These are phyloP conservation scores for Stereum hirsutum DNA, from an alignment of 1,284 basidiomycete species.

Conservation along the genomic window DNA sequence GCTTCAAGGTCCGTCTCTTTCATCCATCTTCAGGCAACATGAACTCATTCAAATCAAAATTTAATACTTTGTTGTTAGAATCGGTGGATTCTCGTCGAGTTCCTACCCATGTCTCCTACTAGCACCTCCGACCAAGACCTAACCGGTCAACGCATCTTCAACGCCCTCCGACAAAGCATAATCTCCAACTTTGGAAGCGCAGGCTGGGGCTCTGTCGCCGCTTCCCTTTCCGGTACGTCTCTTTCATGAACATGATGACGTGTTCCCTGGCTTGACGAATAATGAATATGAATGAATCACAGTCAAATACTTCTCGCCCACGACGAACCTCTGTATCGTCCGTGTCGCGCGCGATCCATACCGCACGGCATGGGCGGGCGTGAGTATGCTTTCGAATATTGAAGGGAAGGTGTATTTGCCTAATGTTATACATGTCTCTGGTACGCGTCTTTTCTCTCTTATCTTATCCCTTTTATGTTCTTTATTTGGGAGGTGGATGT, in stretches of 20 bases:
- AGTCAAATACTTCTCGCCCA: conserved; percentile 81
- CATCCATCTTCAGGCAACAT: neutral
- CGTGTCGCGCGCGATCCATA: conserved; percentile 72
- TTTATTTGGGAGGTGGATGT: too few species aligned
- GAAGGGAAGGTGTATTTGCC: conserved; percentile 53
- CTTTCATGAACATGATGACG: neutral
- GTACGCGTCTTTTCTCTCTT: conserved; percentile 25
- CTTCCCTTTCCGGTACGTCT: conserved; percentile 51
- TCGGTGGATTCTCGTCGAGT: neutral
- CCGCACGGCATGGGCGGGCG: conserved; percentile 61
- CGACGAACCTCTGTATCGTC: conserved; percentile 69
- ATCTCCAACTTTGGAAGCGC: conserved; percentile 66
- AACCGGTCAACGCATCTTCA: conserved; percentile 53
- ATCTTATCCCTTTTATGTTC: neutral
- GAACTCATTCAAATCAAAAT: neutral
- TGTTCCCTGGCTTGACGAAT: conserved; percentile 1
- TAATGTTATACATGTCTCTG: conserved; percentile 66
- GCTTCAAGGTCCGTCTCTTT: neutral
- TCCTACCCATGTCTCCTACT: neutral
- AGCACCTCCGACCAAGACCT: conserved; percentile 15
- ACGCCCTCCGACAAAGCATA: conserved; percentile 62
- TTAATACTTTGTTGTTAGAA: neutral
- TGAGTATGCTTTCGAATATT: conserved; percentile 54
- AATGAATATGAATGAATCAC: neutral
- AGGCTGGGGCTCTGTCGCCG: conserved; percentile 70